Conservation (phyloP, 2,329 filamentous ascomycete genomes). For the Lecanosticta acicola region DNA sequence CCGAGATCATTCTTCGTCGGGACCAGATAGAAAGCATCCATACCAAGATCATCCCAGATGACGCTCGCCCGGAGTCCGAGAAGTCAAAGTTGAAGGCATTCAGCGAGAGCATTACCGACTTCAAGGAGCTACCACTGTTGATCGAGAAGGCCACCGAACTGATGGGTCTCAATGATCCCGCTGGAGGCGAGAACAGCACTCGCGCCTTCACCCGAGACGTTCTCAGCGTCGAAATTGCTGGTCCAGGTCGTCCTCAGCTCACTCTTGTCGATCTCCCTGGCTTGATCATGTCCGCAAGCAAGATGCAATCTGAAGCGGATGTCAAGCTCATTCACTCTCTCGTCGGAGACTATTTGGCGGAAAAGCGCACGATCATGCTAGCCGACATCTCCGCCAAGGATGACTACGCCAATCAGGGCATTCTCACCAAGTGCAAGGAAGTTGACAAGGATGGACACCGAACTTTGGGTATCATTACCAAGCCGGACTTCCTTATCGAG, state of each 20-base stretch:
- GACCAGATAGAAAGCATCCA: slow-evolving; percentile 16
- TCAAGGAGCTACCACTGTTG: slow-evolving; percentile 43
- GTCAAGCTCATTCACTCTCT: slow-evolving; percentile 30
- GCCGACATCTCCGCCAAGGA: slow-evolving; percentile 37
- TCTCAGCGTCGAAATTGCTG: slow-evolving; percentile 44
- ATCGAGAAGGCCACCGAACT: slow-evolving; percentile 47
- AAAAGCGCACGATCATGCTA: slow-evolving; percentile 45
- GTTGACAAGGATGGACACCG: slow-evolving; percentile 44
- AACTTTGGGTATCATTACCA: slow-evolving; percentile 55
- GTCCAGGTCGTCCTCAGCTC: slow-evolving; percentile 38
- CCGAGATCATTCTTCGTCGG: slow-evolving; percentile 52
- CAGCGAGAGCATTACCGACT: slow-evolving; percentile 28
- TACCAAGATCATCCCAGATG: slow-evolving; percentile 27
- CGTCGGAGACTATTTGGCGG: slow-evolving; percentile 53
- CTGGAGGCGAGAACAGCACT: background rate
- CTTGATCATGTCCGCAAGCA: slow-evolving; percentile 33
- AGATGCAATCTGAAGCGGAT: slow-evolving; percentile 32
- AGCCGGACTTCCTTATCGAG: slow-evolving; percentile 44
- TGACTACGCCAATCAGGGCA: slow-evolving; percentile 53
- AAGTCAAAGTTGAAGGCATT: slow-evolving; percentile 31
- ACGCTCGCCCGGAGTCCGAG: slow-evolving; percentile 21
- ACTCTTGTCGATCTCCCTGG: slow-evolving; percentile 36
- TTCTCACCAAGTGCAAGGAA: slow-evolving; percentile 45
- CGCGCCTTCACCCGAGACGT: slow-evolving; percentile 43
- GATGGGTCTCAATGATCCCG: slow-evolving; percentile 44